Percentiles rank a stretch among this genome's conserved stretches.
These are phyloP conservation scores for Pilasporangium apinafurcum DNA, from an alignment of 352 stramenopile species.

Conservation along the genomic window DNA sequence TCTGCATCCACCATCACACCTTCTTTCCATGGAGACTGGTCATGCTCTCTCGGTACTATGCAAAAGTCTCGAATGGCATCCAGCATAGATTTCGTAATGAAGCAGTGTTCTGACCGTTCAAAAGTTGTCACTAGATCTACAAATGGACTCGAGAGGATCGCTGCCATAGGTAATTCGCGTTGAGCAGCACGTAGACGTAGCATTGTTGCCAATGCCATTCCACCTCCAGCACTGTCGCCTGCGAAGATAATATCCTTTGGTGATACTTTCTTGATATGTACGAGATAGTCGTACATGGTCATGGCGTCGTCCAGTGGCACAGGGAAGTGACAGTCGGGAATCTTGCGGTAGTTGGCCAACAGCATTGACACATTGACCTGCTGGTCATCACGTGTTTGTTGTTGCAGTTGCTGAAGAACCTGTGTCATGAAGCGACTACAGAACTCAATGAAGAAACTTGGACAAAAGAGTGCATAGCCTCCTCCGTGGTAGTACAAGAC, in stretches of 20 bases:
- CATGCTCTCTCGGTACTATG: slow-evolving; percentile 3
- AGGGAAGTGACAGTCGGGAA: slow-evolving; percentile 33
- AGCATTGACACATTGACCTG: slow-evolving; percentile 23
- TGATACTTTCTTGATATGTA: slow-evolving; percentile 13
- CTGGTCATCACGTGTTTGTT: background rate
- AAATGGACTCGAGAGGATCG: slow-evolving; percentile 40
- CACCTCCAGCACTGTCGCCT: slow-evolving; percentile 46
- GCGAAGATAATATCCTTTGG: slow-evolving; percentile 27
- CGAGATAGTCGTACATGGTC: slow-evolving; percentile 37
- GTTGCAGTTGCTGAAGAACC: slow-evolving; percentile 8
- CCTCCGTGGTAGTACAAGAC: slow-evolving; percentile 60
- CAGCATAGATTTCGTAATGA: slow-evolving; percentile 33
- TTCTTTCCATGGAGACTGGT: slow-evolving; percentile 20
- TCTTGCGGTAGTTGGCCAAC: slow-evolving; percentile 68
- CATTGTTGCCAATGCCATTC: slow-evolving; percentile 34
- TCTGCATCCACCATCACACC: slow-evolving; percentile 27
- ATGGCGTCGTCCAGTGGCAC: slow-evolving; percentile 38
- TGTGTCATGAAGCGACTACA: slow-evolving; percentile 24
- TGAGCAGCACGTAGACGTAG: slow-evolving; percentile 20
- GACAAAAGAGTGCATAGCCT: slow-evolving; percentile 44
- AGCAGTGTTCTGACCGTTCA: slow-evolving; percentile 29
- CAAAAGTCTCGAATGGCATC: slow-evolving; percentile 28
- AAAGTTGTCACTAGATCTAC: slow-evolving; percentile 28
- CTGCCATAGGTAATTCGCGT: slow-evolving; percentile 19
- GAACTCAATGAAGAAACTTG: slow-evolving; percentile 48